These are phyloP conservation scores for Fusarium gaditjirri DNA, from an alignment of 2,329 filamentous ascomycete genomes.

Conservation along the genomic window DNA sequence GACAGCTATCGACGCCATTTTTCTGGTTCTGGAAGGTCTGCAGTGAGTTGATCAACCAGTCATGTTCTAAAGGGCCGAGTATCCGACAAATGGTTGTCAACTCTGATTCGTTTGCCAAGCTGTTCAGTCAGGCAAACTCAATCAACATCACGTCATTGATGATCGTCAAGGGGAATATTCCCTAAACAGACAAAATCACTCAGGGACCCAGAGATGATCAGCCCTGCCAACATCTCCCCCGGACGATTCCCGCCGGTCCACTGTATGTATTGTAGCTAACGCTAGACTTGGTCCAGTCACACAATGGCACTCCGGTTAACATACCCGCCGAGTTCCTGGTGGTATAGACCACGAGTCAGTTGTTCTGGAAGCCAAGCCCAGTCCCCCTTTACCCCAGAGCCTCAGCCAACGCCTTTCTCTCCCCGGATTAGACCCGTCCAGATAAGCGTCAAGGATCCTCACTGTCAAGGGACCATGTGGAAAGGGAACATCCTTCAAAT, in stretches of 20 bases:
- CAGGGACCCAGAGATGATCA: not conserved
- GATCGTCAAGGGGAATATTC: not conserved
- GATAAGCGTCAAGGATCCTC: conserved; percentile 1
- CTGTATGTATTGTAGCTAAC: not conserved
- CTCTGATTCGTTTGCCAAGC: not conserved
- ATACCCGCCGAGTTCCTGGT: not conserved
- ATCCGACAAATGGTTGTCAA: not conserved
- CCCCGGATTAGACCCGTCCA: conserved; percentile 9
- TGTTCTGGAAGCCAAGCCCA: conserved; percentile 8
- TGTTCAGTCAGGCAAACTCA: not conserved
- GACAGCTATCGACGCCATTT: not conserved
- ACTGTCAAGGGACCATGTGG: not conserved
- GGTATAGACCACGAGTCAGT: conserved; percentile 13
- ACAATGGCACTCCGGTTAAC: not conserved
- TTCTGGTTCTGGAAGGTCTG: not conserved
- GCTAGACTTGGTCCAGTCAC: not conserved
- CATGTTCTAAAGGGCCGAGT: not conserved
- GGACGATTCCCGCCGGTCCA: not conserved
- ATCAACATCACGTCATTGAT: not conserved
- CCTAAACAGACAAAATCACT: not conserved
- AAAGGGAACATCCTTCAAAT: conserved; percentile 21
- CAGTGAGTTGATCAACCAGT: not conserved
- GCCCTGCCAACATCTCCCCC: not conserved
- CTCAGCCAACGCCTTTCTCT: not conserved
- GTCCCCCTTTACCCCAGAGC: conserved; percentile 22